These are phyloP conservation scores for Schizochytrium sp. DNA, from an alignment of 108 stramenopile genomes.

Conservation along the genomic window DNA sequence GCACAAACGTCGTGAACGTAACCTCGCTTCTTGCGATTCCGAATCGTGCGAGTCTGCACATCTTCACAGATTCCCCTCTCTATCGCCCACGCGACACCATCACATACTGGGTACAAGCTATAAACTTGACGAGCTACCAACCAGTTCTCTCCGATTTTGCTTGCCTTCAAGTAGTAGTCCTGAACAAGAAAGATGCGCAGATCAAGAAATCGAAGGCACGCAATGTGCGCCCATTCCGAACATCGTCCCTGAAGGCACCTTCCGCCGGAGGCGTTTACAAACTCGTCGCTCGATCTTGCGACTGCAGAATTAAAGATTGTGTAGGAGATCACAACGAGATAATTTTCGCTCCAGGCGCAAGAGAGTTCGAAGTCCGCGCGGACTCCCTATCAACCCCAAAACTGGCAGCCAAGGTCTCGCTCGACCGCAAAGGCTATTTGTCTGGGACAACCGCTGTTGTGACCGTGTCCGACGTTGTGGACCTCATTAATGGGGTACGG, in stretches of 20 bases:
- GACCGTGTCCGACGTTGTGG: neutral
- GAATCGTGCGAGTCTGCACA: neutral
- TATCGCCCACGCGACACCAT: neutral
- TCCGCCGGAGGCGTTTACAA: neutral
- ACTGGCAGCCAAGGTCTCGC: neutral
- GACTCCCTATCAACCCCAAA: neutral
- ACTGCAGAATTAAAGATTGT: neutral
- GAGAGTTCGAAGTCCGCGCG: neutral
- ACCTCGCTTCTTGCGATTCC: too few relatives aligned
- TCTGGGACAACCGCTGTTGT: neutral
- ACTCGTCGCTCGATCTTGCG: neutral
- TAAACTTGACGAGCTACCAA: neutral
- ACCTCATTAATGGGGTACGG: neutral
- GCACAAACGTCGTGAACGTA: too few relatives aligned
- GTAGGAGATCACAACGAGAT: neutral
- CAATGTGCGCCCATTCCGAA: neutral
- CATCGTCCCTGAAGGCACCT: neutral
- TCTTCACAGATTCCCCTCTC: neutral
- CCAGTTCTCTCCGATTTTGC: neutral
- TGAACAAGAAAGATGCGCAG: neutral
- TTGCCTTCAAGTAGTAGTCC: neutral
- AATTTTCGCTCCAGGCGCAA: neutral
- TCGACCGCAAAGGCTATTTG: neutral
- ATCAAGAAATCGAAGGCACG: neutral
- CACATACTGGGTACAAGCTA: neutral